Evolutionary conservation across 2,329 filamentous ascomycete genomes (phyloP), one percentile per base, ranked within the genome.

Genomic region (Cercospora zeae-maydis): DNA sequence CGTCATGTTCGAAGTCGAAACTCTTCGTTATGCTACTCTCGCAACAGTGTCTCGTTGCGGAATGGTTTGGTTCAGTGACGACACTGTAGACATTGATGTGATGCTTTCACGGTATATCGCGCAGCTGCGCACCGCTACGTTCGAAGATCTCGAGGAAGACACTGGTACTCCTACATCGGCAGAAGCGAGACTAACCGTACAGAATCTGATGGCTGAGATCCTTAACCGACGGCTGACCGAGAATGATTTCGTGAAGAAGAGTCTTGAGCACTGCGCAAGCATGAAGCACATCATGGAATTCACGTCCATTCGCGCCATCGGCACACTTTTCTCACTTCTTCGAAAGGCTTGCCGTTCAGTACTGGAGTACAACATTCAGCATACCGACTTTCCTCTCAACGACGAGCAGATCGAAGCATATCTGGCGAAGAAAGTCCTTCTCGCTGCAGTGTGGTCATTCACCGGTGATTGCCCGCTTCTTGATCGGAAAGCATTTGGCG

Each of bases 11-110:
- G 95, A 99, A 80, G 95, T 99, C 36, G 96, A 99, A 79, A 98
- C 89, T 2, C 83, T 99, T 64, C 96, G 96, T 75, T 99, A 99
- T 75, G 95, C 95, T 37, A 99, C 95, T 0, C 85, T 99, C 49
- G 95, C 95, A 61, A 99, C 95, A n/a, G 95, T 99, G 74, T 96
- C 91, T 87, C 92, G 95, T 79, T 99, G 95, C 76, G 95, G 95
- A 83, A 99, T 99, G 95, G 96, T 99, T 13, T 99, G 95, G 95
- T 99, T 98, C 80, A 99, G 92, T 75, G 93, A 97, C 72, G 96
- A 99, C 74, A 98, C 93, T 30, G 93, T 99, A 42, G 93, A 92
- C 33, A 86, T 93, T 1, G 85, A 85, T 68, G 96, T 99, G 90
- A 90, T 98, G 87, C 89, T 98, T 42, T 83, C 86, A 66, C 91